phyloP scores from a whole-genome alignment of 2,329 filamentous ascomycete species.

The Cladosporium velox region DNA sequence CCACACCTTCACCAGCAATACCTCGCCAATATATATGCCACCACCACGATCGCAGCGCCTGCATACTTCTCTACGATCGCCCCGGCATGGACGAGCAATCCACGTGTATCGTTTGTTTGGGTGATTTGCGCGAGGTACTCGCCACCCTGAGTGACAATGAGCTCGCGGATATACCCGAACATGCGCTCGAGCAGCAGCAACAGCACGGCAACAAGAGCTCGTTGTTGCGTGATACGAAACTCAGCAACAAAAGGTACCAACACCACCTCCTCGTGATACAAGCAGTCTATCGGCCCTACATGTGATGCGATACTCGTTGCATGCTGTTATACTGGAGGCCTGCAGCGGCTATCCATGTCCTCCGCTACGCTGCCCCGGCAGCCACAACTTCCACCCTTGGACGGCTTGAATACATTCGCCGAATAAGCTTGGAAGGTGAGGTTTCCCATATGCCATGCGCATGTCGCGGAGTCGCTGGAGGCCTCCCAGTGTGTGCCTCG shows the following conservation, averaged over 20 bases:
- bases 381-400: conserved; percentile 40
- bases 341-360: conserved; percentile 17
- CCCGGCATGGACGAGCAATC: conserved; percentile 60
- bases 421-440: conserved; percentile 45
- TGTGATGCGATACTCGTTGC: conserved; percentile 25
- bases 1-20: conserved; percentile 1
- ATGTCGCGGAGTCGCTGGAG: conserved; percentile 32
- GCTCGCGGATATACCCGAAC: conserved; percentile 35
- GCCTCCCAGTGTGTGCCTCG: conserved; percentile 32
- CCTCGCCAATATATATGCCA: conserved; percentile 14
- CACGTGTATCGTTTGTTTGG: conserved; percentile 68
- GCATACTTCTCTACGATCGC: conserved; percentile 5
- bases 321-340: conserved; percentile 33
- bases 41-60: conserved; percentile 9
- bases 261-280: conserved; percentile 20
- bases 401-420: conserved; percentile 44
- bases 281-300: conserved; percentile 26
- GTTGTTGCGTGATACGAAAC: conserved; percentile 24
- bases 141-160: conserved; percentile 39
- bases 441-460: conserved; percentile 33
- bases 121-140: conserved; percentile 64
- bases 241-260: conserved; percentile 38
- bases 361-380: conserved; percentile 10
- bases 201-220: conserved; percentile 30
- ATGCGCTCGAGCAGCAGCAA: conserved; percentile 26